Base-by-base conservation (phyloP, 208 protist species). In the Crithidia fasciculata region DNA sequence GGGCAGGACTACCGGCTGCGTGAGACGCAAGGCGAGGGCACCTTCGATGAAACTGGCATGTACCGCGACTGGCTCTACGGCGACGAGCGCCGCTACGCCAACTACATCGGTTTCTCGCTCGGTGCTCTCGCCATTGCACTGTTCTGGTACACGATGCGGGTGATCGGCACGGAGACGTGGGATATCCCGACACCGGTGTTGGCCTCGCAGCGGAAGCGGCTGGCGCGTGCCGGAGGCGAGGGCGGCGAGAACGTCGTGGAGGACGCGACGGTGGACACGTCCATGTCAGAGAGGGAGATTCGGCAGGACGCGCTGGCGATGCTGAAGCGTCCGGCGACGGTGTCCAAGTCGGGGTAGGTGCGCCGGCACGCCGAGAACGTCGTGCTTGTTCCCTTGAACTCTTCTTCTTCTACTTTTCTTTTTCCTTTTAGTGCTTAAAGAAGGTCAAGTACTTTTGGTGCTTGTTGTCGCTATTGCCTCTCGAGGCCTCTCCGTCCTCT, bases 11-110 rank as follows among this genome's bases (percentile, higher is more conserved):
- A 90, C 78, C 83, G 89, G 41, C 82, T 93, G 10, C 89, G 89
- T 54, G 85, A 94, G 77, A 96, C 89, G 4, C 89, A 96, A 54
- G 81, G 88, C 12, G 91, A 95, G 76, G 91, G 89, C 43, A 88
- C 81, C 9, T 93, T 94, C 65, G 89, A 96, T 58, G 89, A 93
- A 65, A 88, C 85, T 0, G 91, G 91, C 13, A 94, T 96, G 89
- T 96, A 96, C 73, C 91, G 91, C 16, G 91, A 96, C 72, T 96
- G 91, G 91, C 87, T 96, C 28, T 96, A 96, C 69, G 91, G 91
- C 36, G 89, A 96, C 62, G 91, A 96, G 63, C 84, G 91, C 18
- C 87, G 91, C 43, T 93, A 93, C 69, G 91, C 85, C n/a, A 96
- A 96, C 76, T 94, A 94, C 81, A 80, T 92, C 56, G 91, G 89